Conservation (phyloP, 306 rosid species). For the Leucaena leucocephala region DNA sequence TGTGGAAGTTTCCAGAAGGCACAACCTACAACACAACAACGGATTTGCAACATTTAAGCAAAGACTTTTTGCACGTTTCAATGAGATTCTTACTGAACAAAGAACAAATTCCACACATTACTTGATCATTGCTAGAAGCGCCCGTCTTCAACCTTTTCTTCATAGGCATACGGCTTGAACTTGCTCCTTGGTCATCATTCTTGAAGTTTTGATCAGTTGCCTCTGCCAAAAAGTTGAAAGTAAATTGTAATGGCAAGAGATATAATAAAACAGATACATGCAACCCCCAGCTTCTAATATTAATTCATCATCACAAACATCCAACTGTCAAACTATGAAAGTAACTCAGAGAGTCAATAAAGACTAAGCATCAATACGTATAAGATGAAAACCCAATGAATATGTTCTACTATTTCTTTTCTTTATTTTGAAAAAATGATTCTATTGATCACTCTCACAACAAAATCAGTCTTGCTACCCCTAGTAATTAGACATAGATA, state of each 20-base stretch:
- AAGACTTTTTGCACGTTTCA: conserved; percentile 16
- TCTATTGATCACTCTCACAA: conserved; percentile 4
- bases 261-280: conserved; percentile 7
- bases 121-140: conserved; percentile 52
- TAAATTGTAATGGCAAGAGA: conserved; percentile 4
- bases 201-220: conserved; percentile 81
- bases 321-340: conserved; percentile 21
- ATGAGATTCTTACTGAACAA: conserved; percentile 7
- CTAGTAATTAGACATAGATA: background rate
- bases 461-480: conserved; percentile 8
- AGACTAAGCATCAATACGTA: conserved; percentile 1
- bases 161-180: conserved; percentile 47
- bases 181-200: conserved; percentile 50
- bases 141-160: conserved; percentile 60
- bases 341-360: background rate
- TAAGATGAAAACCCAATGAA: background rate
- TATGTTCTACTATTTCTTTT: background rate
- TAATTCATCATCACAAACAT: too few species aligned
- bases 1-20: conserved; percentile 44
- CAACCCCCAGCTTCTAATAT: background rate
- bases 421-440: background rate
- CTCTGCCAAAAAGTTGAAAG: conserved; percentile 47
- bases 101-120: conserved; percentile 38
- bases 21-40: conserved; percentile 48
- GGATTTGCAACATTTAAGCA: conserved; percentile 30